Base-by-base conservation (phyloP, 768 basidiomycete genomes). In the Tulasnella sp. region DNA sequence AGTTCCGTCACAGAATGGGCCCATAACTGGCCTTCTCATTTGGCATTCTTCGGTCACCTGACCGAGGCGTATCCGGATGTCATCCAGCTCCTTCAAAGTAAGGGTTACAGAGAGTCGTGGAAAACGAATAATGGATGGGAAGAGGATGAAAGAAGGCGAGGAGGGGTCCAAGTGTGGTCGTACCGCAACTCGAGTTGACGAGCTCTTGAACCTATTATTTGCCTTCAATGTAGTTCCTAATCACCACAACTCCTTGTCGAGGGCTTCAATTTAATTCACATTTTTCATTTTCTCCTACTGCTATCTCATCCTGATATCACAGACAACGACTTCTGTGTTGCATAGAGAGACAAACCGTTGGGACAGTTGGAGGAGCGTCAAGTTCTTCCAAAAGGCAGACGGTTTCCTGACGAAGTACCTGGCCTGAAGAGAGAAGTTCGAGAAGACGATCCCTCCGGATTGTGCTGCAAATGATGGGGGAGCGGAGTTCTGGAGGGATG, bases 1-100 rank as follows among this genome's bases (percentile, higher is more conserved):
- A 64, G 62, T 34, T 37, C 19, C 7, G 44, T 42, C 14, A 41
- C 26, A 2, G 77, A 77, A 0, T 92, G 91, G 88, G 77, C 69
- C 69, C 91, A 95, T 74, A 81, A 86, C 73, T 95, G 92, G 91
- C 94, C 96, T 0, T 85, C 83, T 59, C 87, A 94, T 79, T 76
- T 98, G 17, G 86, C 94, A 2, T 81, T 95, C 68, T 98, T 98
- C 77, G 93, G 92, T 5, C 84, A 84, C n/a, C 81, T 98, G 62
- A 81, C 96, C 52, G 66, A 75, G 1, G 44, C 52, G 1, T 26
- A 63, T 26, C 70, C 82, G 9, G 86, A 83, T 1, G 82, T 93
- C 1, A 77, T 79, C 62, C 75, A 79, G 2, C 29, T 87, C 32
- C 79, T 95, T 64, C 77, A 80, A 67, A 78, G 77, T 17, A 83